Conservation (phyloP, 495 filamentous ascomycete species). For the Penicillium maclennaniae region DNA sequence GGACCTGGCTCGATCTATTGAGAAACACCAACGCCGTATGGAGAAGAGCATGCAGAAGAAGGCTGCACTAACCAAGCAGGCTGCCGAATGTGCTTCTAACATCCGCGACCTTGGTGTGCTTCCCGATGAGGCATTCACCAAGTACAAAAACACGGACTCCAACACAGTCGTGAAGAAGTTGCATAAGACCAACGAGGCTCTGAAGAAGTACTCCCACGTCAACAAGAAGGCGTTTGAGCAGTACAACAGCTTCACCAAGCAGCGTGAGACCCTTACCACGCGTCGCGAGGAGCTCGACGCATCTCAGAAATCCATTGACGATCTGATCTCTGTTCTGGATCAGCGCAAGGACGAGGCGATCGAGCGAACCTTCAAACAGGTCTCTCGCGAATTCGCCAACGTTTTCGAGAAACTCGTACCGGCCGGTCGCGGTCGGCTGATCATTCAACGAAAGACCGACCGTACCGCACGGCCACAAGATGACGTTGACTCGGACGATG, state of each 20-base stretch:
- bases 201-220: conserved; percentile 95
- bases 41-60: conserved; percentile 89
- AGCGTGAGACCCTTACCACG: conserved; percentile 76
- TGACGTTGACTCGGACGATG: conserved; percentile 64
- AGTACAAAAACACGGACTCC: conserved; percentile 75
- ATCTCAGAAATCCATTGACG: conserved; percentile 78
- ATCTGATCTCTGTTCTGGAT: conserved; percentile 83
- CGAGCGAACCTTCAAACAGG: conserved; percentile 96
- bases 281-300: conserved; percentile 81
- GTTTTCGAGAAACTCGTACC: conserved; percentile 96
- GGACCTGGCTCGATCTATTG: conserved; percentile 74
- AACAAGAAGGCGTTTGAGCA: conserved; percentile 99
- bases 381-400: conserved; percentile 82
- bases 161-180: conserved; percentile 80
- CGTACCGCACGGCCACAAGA: conserved; percentile 56
- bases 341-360: conserved; percentile 91
- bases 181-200: conserved; percentile 85
- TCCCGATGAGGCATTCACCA: conserved; percentile 90
- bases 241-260: conserved; percentile 93
- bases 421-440: conserved; percentile 81
- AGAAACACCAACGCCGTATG: conserved; percentile 84
- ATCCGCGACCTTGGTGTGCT: conserved; percentile 92
- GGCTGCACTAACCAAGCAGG: conserved; percentile 68
- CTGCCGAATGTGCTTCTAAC: conserved; percentile 74
- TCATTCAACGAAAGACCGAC: conserved; percentile 91